Percentiles rank a stretch among this genome's conserved stretches.
These are phyloP conservation scores for Fusarium sp. DNA, from an alignment of 2,329 filamentous ascomycete species.

Conservation along the genomic window DNA sequence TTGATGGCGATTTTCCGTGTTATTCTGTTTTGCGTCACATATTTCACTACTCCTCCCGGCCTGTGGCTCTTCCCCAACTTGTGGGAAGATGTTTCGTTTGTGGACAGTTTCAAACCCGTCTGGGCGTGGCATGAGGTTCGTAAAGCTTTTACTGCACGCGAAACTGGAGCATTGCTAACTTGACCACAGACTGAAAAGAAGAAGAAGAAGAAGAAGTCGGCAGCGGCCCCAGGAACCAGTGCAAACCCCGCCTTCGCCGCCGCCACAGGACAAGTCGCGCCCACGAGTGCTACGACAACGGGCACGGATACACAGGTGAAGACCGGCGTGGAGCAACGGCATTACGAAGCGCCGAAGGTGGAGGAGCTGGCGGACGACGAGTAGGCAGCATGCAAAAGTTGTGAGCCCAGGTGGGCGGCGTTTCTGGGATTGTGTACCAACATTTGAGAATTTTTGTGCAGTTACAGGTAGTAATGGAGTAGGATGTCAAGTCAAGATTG, in stretches of 20 bases:
- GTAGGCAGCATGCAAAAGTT: constrained; percentile 48
- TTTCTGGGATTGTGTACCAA: constrained; percentile 46
- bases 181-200: constrained; percentile 53
- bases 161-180: constrained; percentile 37
- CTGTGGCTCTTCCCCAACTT: constrained; percentile 99
- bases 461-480: constrained; percentile 33
- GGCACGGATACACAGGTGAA: constrained; percentile 70
- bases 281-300: constrained; percentile 70
- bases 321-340: constrained; percentile 60
- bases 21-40: constrained; percentile 93
- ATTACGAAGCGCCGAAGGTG: constrained; percentile 68
- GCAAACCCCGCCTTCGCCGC: constrained; percentile 65
- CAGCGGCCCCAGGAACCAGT: constrained; percentile 53
- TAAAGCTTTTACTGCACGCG: constrained; percentile 21
- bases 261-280: constrained; percentile 67
- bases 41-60: constrained; percentile 87
- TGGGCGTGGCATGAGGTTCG: constrained; percentile 99
- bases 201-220: constrained; percentile 72
- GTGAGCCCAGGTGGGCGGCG: constrained; percentile 38
- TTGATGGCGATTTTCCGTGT: constrained; percentile 97
- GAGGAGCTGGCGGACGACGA: constrained; percentile 69
- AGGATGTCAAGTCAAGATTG: constrained; percentile 17
- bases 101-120: constrained; percentile 94
- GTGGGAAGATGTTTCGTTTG: constrained; percentile 98
- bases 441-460: constrained; percentile 36